A percentile compares a stretch with the other conserved stretches of the same genome.
phyloP scores from a whole-genome alignment of 2,329 filamentous ascomycete species.

The Cladophialophora exuberans region DNA sequence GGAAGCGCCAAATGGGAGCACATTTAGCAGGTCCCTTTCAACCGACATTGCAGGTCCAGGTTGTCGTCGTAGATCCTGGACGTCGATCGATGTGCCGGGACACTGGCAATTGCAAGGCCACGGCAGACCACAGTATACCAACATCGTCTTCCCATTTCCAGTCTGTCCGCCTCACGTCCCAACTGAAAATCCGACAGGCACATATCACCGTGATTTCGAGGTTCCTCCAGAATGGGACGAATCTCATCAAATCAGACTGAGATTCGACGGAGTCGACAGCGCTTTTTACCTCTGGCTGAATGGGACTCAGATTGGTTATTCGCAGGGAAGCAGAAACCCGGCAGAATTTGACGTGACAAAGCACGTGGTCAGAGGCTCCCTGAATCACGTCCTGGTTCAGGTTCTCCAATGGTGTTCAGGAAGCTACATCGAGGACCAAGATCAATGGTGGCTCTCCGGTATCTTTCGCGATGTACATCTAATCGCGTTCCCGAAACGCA shows the following conservation, averaged over 20 bases:
- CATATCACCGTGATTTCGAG: conserved; percentile 59
- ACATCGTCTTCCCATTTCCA: conserved; percentile 67
- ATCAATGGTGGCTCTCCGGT: conserved; percentile 68
- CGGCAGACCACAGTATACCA: conserved; percentile 70
- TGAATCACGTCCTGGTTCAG: conserved; percentile 64
- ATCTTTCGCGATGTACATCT: conserved; percentile 71
- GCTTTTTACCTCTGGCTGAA: conserved; percentile 73
- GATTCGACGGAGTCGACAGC: conserved; percentile 74
- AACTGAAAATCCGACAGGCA: conserved; percentile 66
- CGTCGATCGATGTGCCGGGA: conserved; percentile 63
- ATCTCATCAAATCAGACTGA: conserved; percentile 60
- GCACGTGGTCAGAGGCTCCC: conserved; percentile 48
- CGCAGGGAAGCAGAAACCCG: conserved; percentile 69
- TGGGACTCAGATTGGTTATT: conserved; percentile 65
- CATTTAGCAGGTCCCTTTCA: conserved; percentile 1
- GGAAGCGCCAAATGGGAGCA: conserved; percentile 8
- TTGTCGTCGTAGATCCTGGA: conserved; percentile 48
- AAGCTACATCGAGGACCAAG: conserved; percentile 69
- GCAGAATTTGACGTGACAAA: conserved; percentile 70
- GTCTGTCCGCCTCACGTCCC: conserved; percentile 67
- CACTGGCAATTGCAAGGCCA: conserved; percentile 73
- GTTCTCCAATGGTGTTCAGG: conserved; percentile 74
- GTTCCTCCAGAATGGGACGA: conserved; percentile 46
- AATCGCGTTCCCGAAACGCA: conserved; percentile 54
- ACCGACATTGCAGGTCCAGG: too few species aligned